A percentile compares a stretch with the other conserved stretches of the same genome.
Evolutionary conservation across 2,329 filamentous ascomycete species (phyloP).

Genomic region (Trichophyton schoenleinii): DNA sequence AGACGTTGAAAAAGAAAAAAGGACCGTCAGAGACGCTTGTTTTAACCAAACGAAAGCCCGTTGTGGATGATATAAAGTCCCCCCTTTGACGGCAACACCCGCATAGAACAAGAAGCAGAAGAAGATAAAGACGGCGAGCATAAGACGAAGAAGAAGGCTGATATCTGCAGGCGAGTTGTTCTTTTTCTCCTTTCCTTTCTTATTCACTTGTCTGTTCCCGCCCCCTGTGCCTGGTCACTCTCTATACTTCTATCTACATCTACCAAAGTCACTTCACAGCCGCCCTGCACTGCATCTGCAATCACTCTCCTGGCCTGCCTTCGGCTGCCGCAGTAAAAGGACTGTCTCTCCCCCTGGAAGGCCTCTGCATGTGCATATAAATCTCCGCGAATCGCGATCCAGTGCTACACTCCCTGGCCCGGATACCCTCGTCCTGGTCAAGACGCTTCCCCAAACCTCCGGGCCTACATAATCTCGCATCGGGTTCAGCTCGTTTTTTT

Average conservation of each 20-base stretch:
- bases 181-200: not conserved
- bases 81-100: not conserved
- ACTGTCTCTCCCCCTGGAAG: not conserved
- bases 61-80: not conserved
- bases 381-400: conserved; percentile 1
- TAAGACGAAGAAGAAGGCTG: not conserved
- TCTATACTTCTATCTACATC: not conserved
- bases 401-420: not conserved
- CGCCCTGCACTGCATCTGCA: not conserved
- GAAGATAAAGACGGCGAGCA: not conserved
- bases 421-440: not conserved
- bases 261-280: not conserved
- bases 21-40: not conserved
- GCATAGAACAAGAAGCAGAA: not conserved
- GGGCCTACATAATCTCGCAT: conserved; percentile 1
- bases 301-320: not conserved
- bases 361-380: not conserved
- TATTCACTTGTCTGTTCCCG: not conserved
- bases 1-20: not conserved
- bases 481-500: not conserved
- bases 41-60: too few relatives aligned
- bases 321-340: not conserved
- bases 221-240: not conserved
- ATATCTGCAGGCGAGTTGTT: not conserved
- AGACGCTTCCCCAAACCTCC: not conserved